Evolutionary conservation across 1,284 basidiomycete species (phyloP).

Genomic region (Melampsora larici-populina): DNA sequence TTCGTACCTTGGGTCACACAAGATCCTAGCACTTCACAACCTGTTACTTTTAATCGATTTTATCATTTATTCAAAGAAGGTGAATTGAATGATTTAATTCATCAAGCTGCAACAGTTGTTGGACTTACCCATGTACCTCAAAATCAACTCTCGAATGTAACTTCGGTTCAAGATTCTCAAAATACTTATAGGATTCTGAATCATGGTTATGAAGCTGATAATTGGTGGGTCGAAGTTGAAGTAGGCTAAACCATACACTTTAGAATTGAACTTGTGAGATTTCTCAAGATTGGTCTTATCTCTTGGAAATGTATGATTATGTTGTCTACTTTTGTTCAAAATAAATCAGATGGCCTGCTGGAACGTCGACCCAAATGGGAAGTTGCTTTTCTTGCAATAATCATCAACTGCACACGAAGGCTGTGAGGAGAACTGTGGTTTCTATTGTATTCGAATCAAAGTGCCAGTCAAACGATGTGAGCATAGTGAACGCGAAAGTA

Average conservation of each 20-base stretch:
- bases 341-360: no score
- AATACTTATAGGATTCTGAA: background rate
- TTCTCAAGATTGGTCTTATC: background rate
- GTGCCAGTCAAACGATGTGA: no score
- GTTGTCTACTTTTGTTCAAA: no score
- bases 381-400: no score
- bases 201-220: constrained; percentile 42
- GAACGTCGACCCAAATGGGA: no score
- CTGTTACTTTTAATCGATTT: constrained; percentile 64
- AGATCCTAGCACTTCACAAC: background rate
- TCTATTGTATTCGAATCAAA: no score
- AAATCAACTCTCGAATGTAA: background rate
- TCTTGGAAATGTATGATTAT: no score
- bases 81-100: constrained; percentile 67
- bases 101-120: constrained; percentile 60
- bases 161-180: background rate
- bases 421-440: no score
- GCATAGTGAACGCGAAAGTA: no score
- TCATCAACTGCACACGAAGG: no score
- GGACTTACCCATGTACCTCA: background rate
- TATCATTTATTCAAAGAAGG: constrained; percentile 86
- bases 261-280: background rate
- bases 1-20: constrained; percentile 67
- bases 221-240: constrained; percentile 43
- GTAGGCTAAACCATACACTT: background rate